Percentiles rank a stretch among this genome's conserved stretches.
Conservation (phyloP, 345 rosid species). For the Boechera retrofracta region DNA sequence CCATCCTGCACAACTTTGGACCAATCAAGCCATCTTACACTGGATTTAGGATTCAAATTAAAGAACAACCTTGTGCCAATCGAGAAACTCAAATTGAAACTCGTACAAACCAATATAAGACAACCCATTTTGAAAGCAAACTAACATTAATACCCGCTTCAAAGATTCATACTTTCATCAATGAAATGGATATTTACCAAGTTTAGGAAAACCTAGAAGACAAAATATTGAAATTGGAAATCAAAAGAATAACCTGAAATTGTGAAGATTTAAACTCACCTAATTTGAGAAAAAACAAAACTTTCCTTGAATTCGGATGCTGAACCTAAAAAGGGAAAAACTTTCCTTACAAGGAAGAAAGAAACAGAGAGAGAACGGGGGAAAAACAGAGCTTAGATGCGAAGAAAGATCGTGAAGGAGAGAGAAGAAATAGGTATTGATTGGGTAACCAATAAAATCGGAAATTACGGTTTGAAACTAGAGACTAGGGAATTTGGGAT, state of each 20-base stretch:
- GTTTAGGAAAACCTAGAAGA: slow-evolving; percentile 17
- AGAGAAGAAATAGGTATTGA: slow-evolving; percentile 54
- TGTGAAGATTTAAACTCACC: slow-evolving; percentile 31
- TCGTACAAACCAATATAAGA: too few species aligned
- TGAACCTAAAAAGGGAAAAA: slow-evolving; percentile 19
- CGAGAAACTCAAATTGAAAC: not conserved
- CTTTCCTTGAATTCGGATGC: slow-evolving; percentile 21
- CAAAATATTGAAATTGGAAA: not conserved
- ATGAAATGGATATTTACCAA: slow-evolving; percentile 1
- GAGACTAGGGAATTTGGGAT: slow-evolving; percentile 51
- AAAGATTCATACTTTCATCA: slow-evolving; percentile 11
- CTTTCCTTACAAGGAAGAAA: slow-evolving; percentile 49
- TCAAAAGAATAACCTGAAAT: slow-evolving; percentile 15
- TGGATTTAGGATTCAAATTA: slow-evolving; percentile 12
- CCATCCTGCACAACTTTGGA: slow-evolving; percentile 58
- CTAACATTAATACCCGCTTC: not conserved
- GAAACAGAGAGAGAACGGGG: slow-evolving; percentile 22
- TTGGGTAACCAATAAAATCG: slow-evolving; percentile 65
- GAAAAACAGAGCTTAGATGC: slow-evolving; percentile 23
- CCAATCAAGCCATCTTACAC: not conserved
- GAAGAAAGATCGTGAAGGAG: slow-evolving; percentile 30
- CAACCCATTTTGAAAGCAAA: not conserved
- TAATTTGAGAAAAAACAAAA: slow-evolving; percentile 30
- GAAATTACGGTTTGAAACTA: slow-evolving; percentile 48
- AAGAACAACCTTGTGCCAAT: not conserved